A percentile compares a stretch with the other conserved stretches of the same genome.
Evolutionary conservation across 2,329 filamentous ascomycete genomes (phyloP).

Genomic region (Fusarium sp.): DNA sequence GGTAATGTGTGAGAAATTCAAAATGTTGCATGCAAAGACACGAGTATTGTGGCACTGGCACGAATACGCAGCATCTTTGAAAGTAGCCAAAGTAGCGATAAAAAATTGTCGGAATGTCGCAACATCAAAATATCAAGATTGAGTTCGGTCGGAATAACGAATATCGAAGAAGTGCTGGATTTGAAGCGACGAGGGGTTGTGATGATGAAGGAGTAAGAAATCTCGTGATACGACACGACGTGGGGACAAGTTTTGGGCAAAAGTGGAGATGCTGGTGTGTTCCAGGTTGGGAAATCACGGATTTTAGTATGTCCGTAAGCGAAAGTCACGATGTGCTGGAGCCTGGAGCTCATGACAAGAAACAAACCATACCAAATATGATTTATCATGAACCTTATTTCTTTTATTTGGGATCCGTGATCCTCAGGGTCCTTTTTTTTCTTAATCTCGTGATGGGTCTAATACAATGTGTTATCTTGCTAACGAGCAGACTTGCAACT

Average conservation of each 20-base stretch:
- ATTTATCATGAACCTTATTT: constrained; percentile 2
- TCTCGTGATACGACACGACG: constrained; percentile 20
- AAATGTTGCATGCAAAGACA: not conserved
- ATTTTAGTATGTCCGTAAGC: constrained; percentile 27
- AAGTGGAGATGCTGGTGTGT: constrained; percentile 4
- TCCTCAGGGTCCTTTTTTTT: not conserved
- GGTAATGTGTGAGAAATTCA: not conserved
- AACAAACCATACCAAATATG: constrained; percentile 20
- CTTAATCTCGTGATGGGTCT: not conserved
- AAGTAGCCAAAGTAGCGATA: not conserved
- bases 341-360: not conserved
- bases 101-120: not conserved
- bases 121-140: not conserved
- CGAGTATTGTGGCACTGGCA: constrained; percentile 20
- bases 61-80: not conserved
- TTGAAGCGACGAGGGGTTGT: not conserved
- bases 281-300: not conserved
- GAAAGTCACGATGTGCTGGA: not conserved
- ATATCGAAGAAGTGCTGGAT: not conserved
- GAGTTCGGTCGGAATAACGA: not conserved
- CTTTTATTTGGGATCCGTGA: not conserved
- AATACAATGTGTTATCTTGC: not conserved
- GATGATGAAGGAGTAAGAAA: constrained; percentile 41
- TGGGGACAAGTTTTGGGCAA: constrained; percentile 27
- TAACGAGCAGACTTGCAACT: not conserved